Base-by-base conservation (phyloP, 192 early-diverging fungal genomes). In the Globomyces pollinis-pini region DNA sequence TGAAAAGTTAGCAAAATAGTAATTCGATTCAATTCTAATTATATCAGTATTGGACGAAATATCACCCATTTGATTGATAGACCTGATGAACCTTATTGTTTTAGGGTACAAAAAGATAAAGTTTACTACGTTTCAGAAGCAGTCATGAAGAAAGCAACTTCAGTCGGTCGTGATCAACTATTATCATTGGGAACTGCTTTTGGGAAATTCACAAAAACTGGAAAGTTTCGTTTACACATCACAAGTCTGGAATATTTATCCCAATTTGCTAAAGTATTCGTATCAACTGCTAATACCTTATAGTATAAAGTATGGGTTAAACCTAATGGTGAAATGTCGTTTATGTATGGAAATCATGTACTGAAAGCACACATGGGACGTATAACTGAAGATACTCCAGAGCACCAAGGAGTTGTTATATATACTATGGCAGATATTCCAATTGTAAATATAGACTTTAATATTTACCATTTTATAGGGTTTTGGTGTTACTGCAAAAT, bases 221-320 rank as follows among this genome's bases (percentile, higher is more conserved):
- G 91, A 52, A 94, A 96, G 77, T 99, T 99, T 74, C 85, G 85
- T 51, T 76, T 99, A 65, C 88, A 93, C 61, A 90, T 99, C 53
- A 99, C 96, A 18, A 84, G 86, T 34, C 78, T 99, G 45, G 91
- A 91, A 36, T 84, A 89, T 64, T 80, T 99, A 30, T 89, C 89
- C 18, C 96, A 95, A 66, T 99, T 95, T 69, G 91, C 96, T 18
- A 89, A 87, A 84, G 86, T 86, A 72, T 32, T 1, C 13, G 15
- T 47, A 26, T 7, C n/a, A 29, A 59, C 3, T 62, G 18, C 44
- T 50, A 32, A 56, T 58, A 5, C 18, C n/a, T n/a, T n/a, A 32
- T 73, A 90, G 85, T 91, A 94, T 83, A 96, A 99, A 73, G 86
- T 99, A 50, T 99, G 96, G 94, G 87, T 99, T 45, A 99, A 97